These are phyloP conservation scores for Nothophytophthora sp. DNA, from an alignment of 352 stramenopile species.

Conservation along the genomic window DNA sequence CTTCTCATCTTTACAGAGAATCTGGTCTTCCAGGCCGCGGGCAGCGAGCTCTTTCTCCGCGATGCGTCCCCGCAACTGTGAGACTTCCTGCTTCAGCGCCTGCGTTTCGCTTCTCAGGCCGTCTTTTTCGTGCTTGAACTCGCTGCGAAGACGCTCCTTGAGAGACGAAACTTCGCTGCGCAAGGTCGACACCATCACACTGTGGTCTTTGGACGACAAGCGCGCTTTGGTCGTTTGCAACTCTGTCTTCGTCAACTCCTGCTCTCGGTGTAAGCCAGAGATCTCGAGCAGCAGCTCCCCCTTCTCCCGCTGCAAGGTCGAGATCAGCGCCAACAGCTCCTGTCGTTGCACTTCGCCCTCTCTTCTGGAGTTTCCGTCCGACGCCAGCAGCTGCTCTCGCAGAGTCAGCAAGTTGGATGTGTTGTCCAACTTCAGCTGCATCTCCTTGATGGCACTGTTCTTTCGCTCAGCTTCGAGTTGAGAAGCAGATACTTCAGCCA, in stretches of 20 bases:
- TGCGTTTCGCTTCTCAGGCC: conserved; percentile 36
- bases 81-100: conserved; percentile 45
- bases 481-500: conserved; percentile 21
- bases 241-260: conserved; percentile 26
- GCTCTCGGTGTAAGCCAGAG: conserved; percentile 24
- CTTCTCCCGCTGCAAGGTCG: conserved; percentile 48
- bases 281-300: conserved; percentile 26
- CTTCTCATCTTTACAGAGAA: conserved; percentile 39
- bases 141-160: conserved; percentile 56
- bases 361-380: conserved; percentile 41
- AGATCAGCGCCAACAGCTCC: conserved; percentile 41
- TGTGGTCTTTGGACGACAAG: conserved; percentile 49
- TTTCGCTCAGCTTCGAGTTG: conserved; percentile 47
- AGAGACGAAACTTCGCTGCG: conserved; percentile 57
- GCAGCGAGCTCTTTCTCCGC: conserved; percentile 50
- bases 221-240: conserved; percentile 39
- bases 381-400: conserved; percentile 52
- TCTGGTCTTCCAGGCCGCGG: conserved; percentile 44
- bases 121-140: conserved; percentile 71
- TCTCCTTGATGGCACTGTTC: conserved; percentile 45
- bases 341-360: conserved; percentile 46
- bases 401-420: conserved; percentile 36
- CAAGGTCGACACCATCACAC: conserved; percentile 59
- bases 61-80: conserved; percentile 30
- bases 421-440: conserved; percentile 53